Percentiles rank a stretch among this genome's conserved stretches.
phyloP scores from a whole-genome alignment of 345 rosid species.

The Acer saccharum region DNA sequence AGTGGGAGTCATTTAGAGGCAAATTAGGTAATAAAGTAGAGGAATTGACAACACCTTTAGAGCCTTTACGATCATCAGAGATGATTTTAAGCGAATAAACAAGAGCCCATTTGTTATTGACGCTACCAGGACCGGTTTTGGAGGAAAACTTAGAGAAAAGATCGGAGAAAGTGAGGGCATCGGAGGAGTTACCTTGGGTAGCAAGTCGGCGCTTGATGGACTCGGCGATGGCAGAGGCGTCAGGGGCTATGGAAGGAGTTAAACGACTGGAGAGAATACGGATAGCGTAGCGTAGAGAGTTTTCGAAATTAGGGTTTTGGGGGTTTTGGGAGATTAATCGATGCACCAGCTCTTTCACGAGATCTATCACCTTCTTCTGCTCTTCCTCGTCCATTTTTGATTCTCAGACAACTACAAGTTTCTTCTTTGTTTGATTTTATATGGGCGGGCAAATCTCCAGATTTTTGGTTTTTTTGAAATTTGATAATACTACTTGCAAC shows the following conservation, averaged over 20 bases:
- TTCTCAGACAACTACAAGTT: background rate
- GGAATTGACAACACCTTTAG: slow-evolving; percentile 41
- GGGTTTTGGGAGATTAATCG: slow-evolving; percentile 72
- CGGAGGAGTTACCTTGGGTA: slow-evolving; percentile 82
- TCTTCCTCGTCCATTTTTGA: slow-evolving; percentile 80
- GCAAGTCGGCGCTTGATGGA: slow-evolving; percentile 96
- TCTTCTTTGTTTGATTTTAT: slow-evolving; percentile 19
- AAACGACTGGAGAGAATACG: slow-evolving; percentile 92
- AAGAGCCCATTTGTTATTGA: slow-evolving; percentile 91
- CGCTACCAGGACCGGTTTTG: slow-evolving; percentile 82
- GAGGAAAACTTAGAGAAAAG: slow-evolving; percentile 81
- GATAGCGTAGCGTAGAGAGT: slow-evolving; percentile 71
- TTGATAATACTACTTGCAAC: background rate
- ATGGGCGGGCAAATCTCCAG: slow-evolving; percentile 32
- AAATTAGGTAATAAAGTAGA: slow-evolving; percentile 61
- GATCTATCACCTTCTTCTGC: slow-evolving; percentile 72
- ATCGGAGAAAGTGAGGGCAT: slow-evolving; percentile 85
- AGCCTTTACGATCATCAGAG: slow-evolving; percentile 64
- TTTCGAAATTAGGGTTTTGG: slow-evolving; percentile 46
- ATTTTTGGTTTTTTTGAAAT: background rate
- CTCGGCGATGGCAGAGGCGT: slow-evolving; percentile 82
- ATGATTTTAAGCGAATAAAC: slow-evolving; percentile 76
- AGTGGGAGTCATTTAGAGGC: slow-evolving; percentile 35
- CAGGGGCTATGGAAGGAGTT: slow-evolving; percentile 75
- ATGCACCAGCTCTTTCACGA: slow-evolving; percentile 77